A percentile compares a stretch with the other conserved stretches of the same genome.
These are phyloP conservation scores for Ajuga reptans DNA, from an alignment of 305 asterid genomes.

Conservation along the genomic window DNA sequence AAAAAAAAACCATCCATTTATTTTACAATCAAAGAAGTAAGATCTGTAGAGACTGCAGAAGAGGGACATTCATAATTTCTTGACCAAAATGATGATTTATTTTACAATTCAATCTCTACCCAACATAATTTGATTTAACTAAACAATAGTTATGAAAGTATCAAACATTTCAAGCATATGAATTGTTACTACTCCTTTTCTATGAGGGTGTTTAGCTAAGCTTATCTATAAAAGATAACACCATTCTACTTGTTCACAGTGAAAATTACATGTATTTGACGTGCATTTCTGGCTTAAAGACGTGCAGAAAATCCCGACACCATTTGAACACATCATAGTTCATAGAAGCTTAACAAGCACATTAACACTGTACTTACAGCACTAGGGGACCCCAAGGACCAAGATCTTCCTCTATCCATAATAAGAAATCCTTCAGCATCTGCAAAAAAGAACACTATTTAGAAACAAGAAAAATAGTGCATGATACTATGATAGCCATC, in stretches of 20 bases:
- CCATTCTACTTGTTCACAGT: background rate
- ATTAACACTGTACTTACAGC: slow-evolving; percentile 52
- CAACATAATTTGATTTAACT: background rate
- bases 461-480: slow-evolving; percentile 7
- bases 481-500: background rate
- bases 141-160: background rate
- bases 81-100: background rate
- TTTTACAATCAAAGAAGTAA: background rate
- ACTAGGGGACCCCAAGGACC: slow-evolving; percentile 99
- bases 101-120: background rate
- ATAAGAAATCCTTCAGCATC: slow-evolving; percentile 64
- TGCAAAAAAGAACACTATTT: slow-evolving; percentile 23
- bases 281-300: background rate
- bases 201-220: background rate
- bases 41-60: background rate
- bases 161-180: background rate
- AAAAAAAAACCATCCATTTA: background rate
- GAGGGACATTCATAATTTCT: background rate
- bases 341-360: background rate
- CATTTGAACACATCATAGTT: background rate
- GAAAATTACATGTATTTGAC: background rate
- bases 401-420: slow-evolving; percentile 85
- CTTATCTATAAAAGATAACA: background rate
- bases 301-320: background rate
- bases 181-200: background rate